Base-by-base conservation (phyloP, 2,329 filamentous ascomycete species). In the Alternaria arborescens region DNA sequence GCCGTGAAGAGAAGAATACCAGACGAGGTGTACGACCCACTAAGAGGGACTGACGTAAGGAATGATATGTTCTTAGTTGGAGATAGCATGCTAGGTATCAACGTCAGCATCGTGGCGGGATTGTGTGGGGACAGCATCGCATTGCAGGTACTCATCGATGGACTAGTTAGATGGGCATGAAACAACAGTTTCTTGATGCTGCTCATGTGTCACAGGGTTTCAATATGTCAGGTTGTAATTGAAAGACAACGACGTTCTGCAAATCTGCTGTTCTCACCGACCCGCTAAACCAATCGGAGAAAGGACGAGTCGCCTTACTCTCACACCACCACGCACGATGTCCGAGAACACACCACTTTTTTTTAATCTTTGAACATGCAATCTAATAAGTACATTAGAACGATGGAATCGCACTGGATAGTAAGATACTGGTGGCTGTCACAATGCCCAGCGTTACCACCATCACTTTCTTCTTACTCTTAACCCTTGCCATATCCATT, bases 91-190 rank as follows among this genome's bases (percentile, higher is more conserved):
- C 30, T 69, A 18, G 68, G 64, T 2, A 63, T 71, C 14, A 68
- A 67, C 28, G 59, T 72, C 18, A 61, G 61, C 8, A 63, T 72
- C 11, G 58, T 57, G 47, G 69, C 69, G 5, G 67, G 68, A 0
- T 41, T 71, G 55, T 65, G 60, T 26, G 69, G 63, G 0, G 71
- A 73, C 51, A 58, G 50, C 20, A 65, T 71, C 8, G 66, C 63
- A 11, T 41, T 73, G 38, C 53, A 67, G 36, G 62, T 73, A 3
- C 52, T 65, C 46, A 51, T 73, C 24, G 71, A 73, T 53, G 71
- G 71, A 32, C 43, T 73, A 38, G 56, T 69, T 10, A 61, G 44
- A 30, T 66, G 64, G 61, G 46, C 62, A 30, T 70, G 38, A 60
- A 41, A 10, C 38, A 10, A 10, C 22, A 3, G 14, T 10, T 14